These are phyloP conservation scores for Trichoderma sp. DNA, from an alignment of 2,329 filamentous ascomycete species.

Conservation along the genomic window DNA sequence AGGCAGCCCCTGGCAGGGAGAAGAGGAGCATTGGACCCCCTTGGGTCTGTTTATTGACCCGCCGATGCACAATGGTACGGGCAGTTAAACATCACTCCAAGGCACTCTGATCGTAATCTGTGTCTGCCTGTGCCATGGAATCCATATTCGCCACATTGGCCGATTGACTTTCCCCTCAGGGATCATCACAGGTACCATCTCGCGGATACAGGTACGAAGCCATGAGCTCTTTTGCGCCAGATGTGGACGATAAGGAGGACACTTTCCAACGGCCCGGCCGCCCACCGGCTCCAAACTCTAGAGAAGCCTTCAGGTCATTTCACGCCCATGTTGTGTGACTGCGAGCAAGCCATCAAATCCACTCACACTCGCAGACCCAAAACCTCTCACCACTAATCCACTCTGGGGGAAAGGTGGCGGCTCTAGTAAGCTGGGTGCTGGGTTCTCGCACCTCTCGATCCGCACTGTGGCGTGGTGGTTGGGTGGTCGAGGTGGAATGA, in stretches of 20 bases:
- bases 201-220: neutral
- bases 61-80: constrained; percentile 14
- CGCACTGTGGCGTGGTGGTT: constrained; percentile 19
- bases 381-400: constrained; percentile 4
- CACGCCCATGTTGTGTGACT: neutral
- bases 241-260: neutral
- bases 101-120: neutral
- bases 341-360: neutral
- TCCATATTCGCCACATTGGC: neutral
- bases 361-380: constrained; percentile 5
- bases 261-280: neutral
- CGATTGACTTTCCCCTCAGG: neutral
- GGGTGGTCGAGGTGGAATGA: constrained; percentile 8
- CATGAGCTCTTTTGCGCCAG: neutral
- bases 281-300: constrained; percentile 9
- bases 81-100: neutral
- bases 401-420: neutral
- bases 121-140: neutral
- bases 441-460: neutral
- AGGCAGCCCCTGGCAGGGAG: constrained; percentile 22
- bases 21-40: neutral
- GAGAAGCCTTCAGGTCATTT: neutral
- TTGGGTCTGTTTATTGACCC: neutral
- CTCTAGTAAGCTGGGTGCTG: constrained; percentile 2
- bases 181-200: neutral